These are phyloP conservation scores for Apium graveolens DNA, from an alignment of 129 eudicot species.

Conservation along the genomic window DNA sequence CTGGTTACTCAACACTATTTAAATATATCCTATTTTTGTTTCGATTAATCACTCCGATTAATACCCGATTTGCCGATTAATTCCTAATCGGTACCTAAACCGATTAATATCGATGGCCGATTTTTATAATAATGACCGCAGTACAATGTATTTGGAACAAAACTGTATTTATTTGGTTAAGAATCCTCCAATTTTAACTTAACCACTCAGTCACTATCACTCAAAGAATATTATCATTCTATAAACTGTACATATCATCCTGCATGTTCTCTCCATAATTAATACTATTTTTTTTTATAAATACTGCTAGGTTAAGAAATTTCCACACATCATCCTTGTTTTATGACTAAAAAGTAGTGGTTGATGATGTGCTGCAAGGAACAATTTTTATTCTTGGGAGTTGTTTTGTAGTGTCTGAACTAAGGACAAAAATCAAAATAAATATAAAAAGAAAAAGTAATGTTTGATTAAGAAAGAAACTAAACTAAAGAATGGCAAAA, in stretches of 20 bases:
- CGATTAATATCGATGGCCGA: too few relatives aligned
- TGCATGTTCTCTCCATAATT: conserved; percentile 1
- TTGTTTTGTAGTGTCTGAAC: conserved; percentile 20
- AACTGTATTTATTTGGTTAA: neutral
- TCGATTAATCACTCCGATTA: too few relatives aligned
- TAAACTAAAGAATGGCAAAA: conserved; percentile 16
- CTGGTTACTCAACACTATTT: too few relatives aligned
- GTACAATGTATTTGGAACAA: neutral
- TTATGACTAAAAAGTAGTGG: neutral
- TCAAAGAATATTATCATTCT: neutral
- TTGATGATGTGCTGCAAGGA: conserved; percentile 7
- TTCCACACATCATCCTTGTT: conserved; percentile 9
- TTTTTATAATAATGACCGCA: too few relatives aligned
- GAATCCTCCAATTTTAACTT: neutral
- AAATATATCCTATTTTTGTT: too few relatives aligned
- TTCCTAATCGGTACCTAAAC: too few relatives aligned
- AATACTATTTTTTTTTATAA: neutral
- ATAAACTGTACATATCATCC: neutral
- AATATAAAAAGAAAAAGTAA: conserved; percentile 16
- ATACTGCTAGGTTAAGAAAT: conserved; percentile 20
- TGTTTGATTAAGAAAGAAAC: conserved; percentile 19
- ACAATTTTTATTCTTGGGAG: conserved; percentile 8
- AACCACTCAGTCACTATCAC: neutral
- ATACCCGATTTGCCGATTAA: too few relatives aligned
- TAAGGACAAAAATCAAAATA: conserved; percentile 16